A percentile compares a stretch with the other conserved stretches of the same genome.
Conservation (phyloP, 2,329 filamentous ascomycete genomes). For the Boeremia exigua region DNA sequence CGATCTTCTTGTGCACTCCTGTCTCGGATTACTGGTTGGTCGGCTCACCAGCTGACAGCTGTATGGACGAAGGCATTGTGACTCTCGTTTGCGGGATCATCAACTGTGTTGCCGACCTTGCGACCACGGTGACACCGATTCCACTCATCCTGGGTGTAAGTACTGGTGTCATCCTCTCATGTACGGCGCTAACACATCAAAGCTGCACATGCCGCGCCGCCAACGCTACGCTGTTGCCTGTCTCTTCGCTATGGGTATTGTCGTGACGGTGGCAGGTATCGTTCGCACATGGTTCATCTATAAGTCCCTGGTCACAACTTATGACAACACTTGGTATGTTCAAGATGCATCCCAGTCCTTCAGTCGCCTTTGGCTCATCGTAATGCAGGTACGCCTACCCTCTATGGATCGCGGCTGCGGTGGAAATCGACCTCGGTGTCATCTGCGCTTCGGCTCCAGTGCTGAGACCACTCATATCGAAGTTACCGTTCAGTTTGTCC, state of each 20-base stretch:
- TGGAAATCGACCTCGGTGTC: conserved; percentile 56
- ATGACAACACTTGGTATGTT: conserved; percentile 52
- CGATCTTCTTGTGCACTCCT: conserved; percentile 52
- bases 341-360: too few relatives aligned
- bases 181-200: neutral
- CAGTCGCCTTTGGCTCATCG: neutral
- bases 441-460: conserved; percentile 44
- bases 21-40: conserved; percentile 52
- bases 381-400: conserved; percentile 44
- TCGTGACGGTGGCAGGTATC: conserved; percentile 52
- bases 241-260: conserved; percentile 50
- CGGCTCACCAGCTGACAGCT: conserved; percentile 39
- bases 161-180: neutral
- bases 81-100: conserved; percentile 52
- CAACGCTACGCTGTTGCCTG: conserved; percentile 50
- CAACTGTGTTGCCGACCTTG: conserved; percentile 52
- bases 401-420: conserved; percentile 55
- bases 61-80: conserved; percentile 50
- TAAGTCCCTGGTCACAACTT: conserved; percentile 48
- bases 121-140: conserved; percentile 52
- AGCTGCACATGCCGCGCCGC: conserved; percentile 51
- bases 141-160: conserved; percentile 50
- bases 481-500: conserved; percentile 34
- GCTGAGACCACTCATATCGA: conserved; percentile 36
- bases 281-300: conserved; percentile 55